phyloP scores from a whole-genome alignment of 1,284 basidiomycete genomes.

The Tilletia horrida region DNA sequence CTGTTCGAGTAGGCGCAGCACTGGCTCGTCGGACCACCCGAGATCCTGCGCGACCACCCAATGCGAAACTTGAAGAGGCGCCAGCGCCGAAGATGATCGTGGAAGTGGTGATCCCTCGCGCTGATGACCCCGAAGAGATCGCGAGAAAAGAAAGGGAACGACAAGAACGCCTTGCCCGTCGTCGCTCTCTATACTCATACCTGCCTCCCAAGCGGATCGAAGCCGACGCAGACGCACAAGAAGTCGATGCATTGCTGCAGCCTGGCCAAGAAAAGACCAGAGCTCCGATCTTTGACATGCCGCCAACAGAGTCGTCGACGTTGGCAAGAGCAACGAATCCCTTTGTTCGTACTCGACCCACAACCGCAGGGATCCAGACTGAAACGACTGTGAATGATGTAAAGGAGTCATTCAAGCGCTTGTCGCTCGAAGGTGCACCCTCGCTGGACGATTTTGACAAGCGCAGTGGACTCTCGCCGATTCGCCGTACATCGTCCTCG shows the following conservation, averaged over 20 bases:
- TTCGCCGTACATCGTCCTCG: background rate
- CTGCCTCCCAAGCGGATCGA: slow-evolving; percentile 31
- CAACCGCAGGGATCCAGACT: background rate
- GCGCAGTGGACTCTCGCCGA: background rate
- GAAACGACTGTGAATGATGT: background rate
- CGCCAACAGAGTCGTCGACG: background rate
- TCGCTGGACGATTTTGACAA: background rate
- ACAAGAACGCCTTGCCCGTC: slow-evolving; percentile 23
- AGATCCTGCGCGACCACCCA: background rate
- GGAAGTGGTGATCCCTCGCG: background rate
- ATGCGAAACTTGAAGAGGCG: background rate
- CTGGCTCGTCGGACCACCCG: background rate
- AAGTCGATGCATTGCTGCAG: slow-evolving; percentile 1
- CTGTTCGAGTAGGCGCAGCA: background rate
- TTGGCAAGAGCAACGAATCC: background rate
- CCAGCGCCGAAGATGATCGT: background rate
- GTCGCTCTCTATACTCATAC: slow-evolving; percentile 37
- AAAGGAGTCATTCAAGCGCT: slow-evolving; percentile 9
- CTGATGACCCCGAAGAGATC: background rate
- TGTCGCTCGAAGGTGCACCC: background rate
- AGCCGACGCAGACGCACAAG: slow-evolving; percentile 17
- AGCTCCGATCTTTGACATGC: background rate
- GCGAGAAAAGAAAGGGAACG: background rate
- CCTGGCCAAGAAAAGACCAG: background rate
- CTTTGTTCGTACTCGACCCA: slow-evolving; percentile 8